Percentiles rank a stretch among this genome's conserved stretches.
Evolutionary conservation across 768 basidiomycete species (phyloP).

Genomic region (Boletus eberwhitei): DNA sequence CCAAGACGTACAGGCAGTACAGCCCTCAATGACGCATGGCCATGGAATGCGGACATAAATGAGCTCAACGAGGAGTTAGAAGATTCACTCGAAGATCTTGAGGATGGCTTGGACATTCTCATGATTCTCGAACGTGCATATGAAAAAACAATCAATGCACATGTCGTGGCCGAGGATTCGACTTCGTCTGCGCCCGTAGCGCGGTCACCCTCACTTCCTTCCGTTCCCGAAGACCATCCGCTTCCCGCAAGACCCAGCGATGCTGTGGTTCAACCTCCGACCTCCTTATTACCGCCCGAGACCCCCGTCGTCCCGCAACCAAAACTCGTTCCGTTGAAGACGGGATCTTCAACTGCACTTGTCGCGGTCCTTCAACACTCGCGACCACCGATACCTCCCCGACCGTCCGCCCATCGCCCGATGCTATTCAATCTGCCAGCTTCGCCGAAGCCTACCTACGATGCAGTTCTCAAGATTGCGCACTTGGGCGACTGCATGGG

Average conservation of each 20-base stretch:
- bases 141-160: constrained; percentile 59
- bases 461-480: constrained; percentile 73
- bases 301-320: constrained; percentile 15
- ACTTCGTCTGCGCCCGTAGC: constrained; percentile 1
- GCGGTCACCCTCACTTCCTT: constrained; percentile 13
- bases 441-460: constrained; percentile 37
- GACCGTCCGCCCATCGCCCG: constrained; percentile 18
- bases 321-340: constrained; percentile 40
- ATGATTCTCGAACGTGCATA: constrained; percentile 69
- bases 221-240: constrained; percentile 23
- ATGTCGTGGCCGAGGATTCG: constrained; percentile 40
- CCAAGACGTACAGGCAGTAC: constrained; percentile 38
- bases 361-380: constrained; percentile 58
- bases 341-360: constrained; percentile 67
- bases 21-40: constrained; percentile 28
- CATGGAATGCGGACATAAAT: constrained; percentile 33
- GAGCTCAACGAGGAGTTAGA: constrained; percentile 44
- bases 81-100: constrained; percentile 56
- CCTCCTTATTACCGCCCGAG: constrained; percentile 13
- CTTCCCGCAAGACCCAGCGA: background rate
- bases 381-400: constrained; percentile 13
- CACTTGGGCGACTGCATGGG: constrained; percentile 88
- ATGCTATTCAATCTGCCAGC: constrained; percentile 15
- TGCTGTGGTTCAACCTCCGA: background rate
- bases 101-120: constrained; percentile 67